Percentiles rank a stretch among this genome's conserved stretches.
Conservation (phyloP, 2,329 filamentous ascomycete species). For the Rhexocercosporidium sp. region DNA sequence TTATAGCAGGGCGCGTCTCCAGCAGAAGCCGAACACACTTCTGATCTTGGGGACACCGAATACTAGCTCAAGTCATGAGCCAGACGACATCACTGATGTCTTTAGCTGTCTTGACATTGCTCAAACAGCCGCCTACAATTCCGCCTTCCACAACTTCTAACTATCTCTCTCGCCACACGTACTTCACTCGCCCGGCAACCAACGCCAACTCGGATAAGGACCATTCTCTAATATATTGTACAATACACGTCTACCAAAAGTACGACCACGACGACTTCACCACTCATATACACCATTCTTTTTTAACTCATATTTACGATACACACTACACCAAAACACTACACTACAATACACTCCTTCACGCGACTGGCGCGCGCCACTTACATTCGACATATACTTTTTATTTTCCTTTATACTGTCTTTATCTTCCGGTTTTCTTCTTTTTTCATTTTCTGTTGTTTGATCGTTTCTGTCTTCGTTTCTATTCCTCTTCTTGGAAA, state of each 20-base stretch:
- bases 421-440: not conserved
- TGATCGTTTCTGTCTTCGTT: not conserved
- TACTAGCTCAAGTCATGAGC: slow-evolving; percentile 36
- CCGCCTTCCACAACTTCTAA: slow-evolving; percentile 27
- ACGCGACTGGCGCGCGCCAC: slow-evolving; percentile 34
- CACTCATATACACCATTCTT: slow-evolving; percentile 13
- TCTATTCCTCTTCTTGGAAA: not conserved
- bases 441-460: not conserved
- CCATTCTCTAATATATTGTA: slow-evolving; percentile 20
- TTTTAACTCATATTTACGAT: slow-evolving; percentile 6
- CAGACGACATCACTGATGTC: slow-evolving; percentile 22
- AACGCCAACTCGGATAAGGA: slow-evolving; percentile 14
- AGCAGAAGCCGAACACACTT: slow-evolving; percentile 41
- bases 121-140: slow-evolving; percentile 30
- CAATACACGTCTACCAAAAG: slow-evolving; percentile 8
- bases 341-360: slow-evolving; percentile 16
- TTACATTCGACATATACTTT: slow-evolving; percentile 18
- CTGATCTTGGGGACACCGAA: slow-evolving; percentile 43
- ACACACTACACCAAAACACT: slow-evolving; percentile 15
- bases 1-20: slow-evolving; percentile 45
- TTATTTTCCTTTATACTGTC: not conserved
- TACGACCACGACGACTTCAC: slow-evolving; percentile 2
- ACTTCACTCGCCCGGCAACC: not conserved
- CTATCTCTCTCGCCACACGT: not conserved
- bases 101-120: slow-evolving; percentile 27